These are phyloP conservation scores for Lyophyllum semitale DNA, from an alignment of 768 basidiomycete genomes.

Conservation along the genomic window DNA sequence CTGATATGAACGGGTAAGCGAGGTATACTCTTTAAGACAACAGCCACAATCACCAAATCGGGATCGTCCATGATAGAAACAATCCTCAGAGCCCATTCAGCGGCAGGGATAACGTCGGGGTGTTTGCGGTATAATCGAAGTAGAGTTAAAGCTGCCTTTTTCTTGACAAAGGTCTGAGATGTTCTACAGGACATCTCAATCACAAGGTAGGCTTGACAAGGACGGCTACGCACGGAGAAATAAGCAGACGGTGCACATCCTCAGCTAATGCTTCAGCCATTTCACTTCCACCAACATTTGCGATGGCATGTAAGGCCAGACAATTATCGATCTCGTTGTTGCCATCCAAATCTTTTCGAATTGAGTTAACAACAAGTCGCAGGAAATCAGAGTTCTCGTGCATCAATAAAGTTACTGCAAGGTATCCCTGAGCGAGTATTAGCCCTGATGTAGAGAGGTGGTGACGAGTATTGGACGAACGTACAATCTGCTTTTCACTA, in stretches of 20 bases:
- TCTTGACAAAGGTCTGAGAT: slow-evolving; percentile 94
- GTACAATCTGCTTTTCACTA: slow-evolving; percentile 97
- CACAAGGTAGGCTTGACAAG: background rate
- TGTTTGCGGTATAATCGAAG: slow-evolving; percentile 95
- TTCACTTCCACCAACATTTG: slow-evolving; percentile 95
- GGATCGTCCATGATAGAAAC: slow-evolving; percentile 94
- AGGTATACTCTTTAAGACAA: slow-evolving; percentile 6
- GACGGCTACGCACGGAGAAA: slow-evolving; percentile 74
- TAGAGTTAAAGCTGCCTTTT: slow-evolving; percentile 95
- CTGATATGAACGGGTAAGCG: slow-evolving; percentile 37
- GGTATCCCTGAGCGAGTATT: slow-evolving; percentile 73
- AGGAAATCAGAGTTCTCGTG: slow-evolving; percentile 98
- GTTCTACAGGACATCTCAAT: slow-evolving; percentile 55
- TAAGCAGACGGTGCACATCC: slow-evolving; percentile 92
- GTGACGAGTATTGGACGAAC: slow-evolving; percentile 27
- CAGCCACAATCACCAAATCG: slow-evolving; percentile 62
- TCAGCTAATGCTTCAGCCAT: slow-evolving; percentile 96
- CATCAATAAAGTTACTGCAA: slow-evolving; percentile 96
- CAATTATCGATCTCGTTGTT: slow-evolving; percentile 96
- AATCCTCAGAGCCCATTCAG: slow-evolving; percentile 95
- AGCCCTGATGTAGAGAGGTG: slow-evolving; percentile 8
- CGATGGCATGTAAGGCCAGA: slow-evolving; percentile 95
- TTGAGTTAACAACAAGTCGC: slow-evolving; percentile 95
- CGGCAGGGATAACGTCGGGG: slow-evolving; percentile 88
- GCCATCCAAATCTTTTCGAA: slow-evolving; percentile 94